A percentile compares a stretch with the other conserved stretches of the same genome.
phyloP scores from a whole-genome alignment of 306 rosid species.

The Fagus crenata region DNA sequence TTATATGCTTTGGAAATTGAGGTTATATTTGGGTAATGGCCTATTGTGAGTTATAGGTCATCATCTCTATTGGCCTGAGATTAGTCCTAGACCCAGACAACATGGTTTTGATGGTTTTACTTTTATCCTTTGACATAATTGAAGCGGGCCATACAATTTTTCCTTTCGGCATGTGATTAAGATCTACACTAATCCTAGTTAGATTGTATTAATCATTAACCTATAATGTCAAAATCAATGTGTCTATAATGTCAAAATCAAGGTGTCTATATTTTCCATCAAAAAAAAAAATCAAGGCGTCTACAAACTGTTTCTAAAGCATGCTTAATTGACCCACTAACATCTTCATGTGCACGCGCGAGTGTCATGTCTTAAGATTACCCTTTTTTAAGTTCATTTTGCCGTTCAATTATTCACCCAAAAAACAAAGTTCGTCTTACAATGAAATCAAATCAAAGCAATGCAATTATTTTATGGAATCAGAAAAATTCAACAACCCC shows the following conservation, averaged over 20 bases:
- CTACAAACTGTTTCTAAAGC: slow-evolving; percentile 47
- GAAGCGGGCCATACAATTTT: slow-evolving; percentile 32
- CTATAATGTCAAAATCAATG: slow-evolving; percentile 58
- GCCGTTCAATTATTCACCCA: slow-evolving; percentile 39
- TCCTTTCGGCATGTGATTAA: slow-evolving; percentile 43
- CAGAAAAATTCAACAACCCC: slow-evolving; percentile 11
- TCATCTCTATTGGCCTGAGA: slow-evolving; percentile 25
- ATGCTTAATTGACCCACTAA: slow-evolving; percentile 58
- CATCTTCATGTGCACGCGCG: slow-evolving; percentile 65
- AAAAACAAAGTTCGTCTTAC: not conserved
- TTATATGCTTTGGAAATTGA: slow-evolving; percentile 18
- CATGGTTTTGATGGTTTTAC: not conserved
- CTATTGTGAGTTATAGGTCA: slow-evolving; percentile 42
- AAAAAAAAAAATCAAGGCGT: slow-evolving; percentile 44
- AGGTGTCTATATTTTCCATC: slow-evolving; percentile 31
- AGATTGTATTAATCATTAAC: slow-evolving; percentile 45
- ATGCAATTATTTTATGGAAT: slow-evolving; percentile 29
- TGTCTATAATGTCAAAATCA: slow-evolving; percentile 60
- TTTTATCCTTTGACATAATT: slow-evolving; percentile 4
- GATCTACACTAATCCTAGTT: slow-evolving; percentile 38
- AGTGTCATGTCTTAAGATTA: slow-evolving; percentile 54
- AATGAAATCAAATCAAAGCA: slow-evolving; percentile 53
- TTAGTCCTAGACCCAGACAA: slow-evolving; percentile 26
- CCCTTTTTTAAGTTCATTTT: slow-evolving; percentile 39
- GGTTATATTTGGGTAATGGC: slow-evolving; percentile 33